phyloP scores from a whole-genome alignment of 2,329 filamentous ascomycete genomes.

The Nemania sp. region DNA sequence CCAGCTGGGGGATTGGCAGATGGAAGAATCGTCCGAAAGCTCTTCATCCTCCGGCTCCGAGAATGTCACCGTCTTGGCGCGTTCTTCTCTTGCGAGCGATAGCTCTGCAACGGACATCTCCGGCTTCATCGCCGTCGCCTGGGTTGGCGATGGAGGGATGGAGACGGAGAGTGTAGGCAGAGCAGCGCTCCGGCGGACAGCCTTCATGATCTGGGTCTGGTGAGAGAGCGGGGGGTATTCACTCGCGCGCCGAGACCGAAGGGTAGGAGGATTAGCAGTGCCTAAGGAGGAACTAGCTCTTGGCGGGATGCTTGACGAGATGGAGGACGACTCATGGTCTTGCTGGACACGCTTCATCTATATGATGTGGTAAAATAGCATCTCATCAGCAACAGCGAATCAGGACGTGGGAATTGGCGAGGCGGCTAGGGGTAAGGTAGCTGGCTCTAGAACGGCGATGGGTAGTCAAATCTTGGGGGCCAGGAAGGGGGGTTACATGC shows the following conservation, averaged over 20 bases:
- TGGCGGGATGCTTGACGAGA: constrained; percentile 35
- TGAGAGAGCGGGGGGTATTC: constrained; percentile 41
- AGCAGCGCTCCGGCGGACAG: constrained; percentile 38
- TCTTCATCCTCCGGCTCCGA: constrained; percentile 41
- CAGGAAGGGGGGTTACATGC: constrained; percentile 37
- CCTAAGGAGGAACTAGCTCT: constrained; percentile 38
- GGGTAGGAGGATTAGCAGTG: constrained; percentile 36
- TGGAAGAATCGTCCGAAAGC: constrained; percentile 53
- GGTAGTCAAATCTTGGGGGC: constrained; percentile 15
- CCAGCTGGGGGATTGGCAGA: constrained; percentile 67
- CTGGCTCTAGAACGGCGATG: constrained; percentile 23
- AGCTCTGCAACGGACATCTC: constrained; percentile 28
- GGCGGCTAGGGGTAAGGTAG: constrained; percentile 20
- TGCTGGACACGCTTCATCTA: constrained; percentile 46
- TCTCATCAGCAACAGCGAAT: constrained; percentile 37
- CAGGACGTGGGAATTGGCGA: constrained; percentile 32
- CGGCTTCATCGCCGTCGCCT: constrained; percentile 27
- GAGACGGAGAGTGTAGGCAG: constrained; percentile 42
- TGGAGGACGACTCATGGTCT: constrained; percentile 38
- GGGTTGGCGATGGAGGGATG: constrained; percentile 37
- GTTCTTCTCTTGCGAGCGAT: constrained; percentile 34
- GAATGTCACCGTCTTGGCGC: constrained; percentile 49
- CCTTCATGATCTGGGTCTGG: constrained; percentile 43
- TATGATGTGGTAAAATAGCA: constrained; percentile 36
- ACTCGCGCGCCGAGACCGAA: constrained; percentile 41